Percentiles rank a stretch among this genome's conserved stretches.
Conservation (phyloP, 768 basidiomycete species). For the Suillus lakei region DNA sequence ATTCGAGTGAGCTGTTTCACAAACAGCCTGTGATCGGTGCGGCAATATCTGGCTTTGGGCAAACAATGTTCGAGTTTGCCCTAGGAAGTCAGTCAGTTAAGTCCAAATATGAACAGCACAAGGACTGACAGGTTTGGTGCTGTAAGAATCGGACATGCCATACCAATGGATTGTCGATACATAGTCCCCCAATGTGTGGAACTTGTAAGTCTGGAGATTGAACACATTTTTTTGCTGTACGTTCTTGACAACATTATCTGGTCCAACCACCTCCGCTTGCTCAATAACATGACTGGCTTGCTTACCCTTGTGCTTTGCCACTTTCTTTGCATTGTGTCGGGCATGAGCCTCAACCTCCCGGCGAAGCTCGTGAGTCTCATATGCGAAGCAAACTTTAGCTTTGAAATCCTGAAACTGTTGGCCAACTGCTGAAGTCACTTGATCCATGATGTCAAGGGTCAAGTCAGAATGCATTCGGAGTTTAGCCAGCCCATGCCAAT, state of each 20-base stretch:
- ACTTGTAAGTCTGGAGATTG: constrained; percentile 31
- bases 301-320: not conserved
- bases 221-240: constrained; percentile 21
- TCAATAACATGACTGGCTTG: too few relatives aligned
- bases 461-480: constrained; percentile 35
- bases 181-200: constrained; percentile 28
- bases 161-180: constrained; percentile 18
- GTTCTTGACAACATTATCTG: too few relatives aligned
- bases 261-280: not conserved
- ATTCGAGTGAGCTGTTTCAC: constrained; percentile 31
- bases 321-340: constrained; percentile 12
- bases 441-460: constrained; percentile 25
- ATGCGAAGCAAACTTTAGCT: constrained; percentile 23
- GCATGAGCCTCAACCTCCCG: constrained; percentile 29
- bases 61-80: too few relatives aligned
- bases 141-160: constrained; percentile 37
- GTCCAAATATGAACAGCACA: not conserved
- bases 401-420: constrained; percentile 27
- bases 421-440: constrained; percentile 26
- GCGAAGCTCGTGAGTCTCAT: constrained; percentile 34
- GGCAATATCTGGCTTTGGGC: too few relatives aligned
- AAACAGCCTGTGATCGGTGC: too few relatives aligned
- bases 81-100: too few relatives aligned
- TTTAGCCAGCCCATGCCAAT: constrained; percentile 43
- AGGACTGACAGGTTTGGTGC: constrained; percentile 34